Conservation (phyloP, 768 basidiomycete species). For the Mycena venus region DNA sequence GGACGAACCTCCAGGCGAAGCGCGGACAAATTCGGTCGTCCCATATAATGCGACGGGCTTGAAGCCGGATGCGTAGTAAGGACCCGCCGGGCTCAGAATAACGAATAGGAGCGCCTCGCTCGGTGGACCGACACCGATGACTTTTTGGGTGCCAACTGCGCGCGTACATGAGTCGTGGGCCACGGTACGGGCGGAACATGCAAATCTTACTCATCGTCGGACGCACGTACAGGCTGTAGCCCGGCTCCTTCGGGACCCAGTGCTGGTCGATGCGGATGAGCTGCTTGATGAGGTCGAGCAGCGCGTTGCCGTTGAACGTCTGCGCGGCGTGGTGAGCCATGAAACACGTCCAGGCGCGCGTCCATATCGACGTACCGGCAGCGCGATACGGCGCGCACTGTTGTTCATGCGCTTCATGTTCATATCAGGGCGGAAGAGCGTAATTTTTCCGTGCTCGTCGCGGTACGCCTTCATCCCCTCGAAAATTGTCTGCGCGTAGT, state of each 20-base stretch:
- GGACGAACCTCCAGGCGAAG: conserved; percentile 80
- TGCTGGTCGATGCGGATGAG: conserved; percentile 86
- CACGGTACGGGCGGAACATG: too few species aligned
- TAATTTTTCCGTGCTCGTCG: conserved; percentile 76
- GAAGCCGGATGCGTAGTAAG: conserved; percentile 89
- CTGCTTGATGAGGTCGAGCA: conserved; percentile 86
- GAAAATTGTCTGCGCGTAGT: conserved; percentile 93
- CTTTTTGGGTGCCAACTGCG: conserved; percentile 82
- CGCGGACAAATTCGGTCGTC: conserved; percentile 86
- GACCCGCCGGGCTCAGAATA: conserved; percentile 86
- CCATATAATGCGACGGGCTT: conserved; percentile 92
- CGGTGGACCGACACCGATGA: conserved; percentile 80
- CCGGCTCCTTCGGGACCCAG: conserved; percentile 92
- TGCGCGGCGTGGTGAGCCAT: conserved; percentile 41
- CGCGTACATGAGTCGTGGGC: not conserved
- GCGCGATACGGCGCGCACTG: conserved; percentile 82
- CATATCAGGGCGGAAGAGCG: conserved; percentile 95
- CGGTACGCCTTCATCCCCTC: conserved; percentile 97
- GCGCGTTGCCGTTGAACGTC: conserved; percentile 83
- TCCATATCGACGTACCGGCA: conserved; percentile 70
- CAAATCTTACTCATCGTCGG: conserved; percentile 72
- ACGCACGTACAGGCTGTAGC: conserved; percentile 93
- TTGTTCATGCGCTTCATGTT: conserved; percentile 97
- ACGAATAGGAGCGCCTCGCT: conserved; percentile 89
- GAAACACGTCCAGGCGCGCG: not conserved